phyloP scores from a whole-genome alignment of 495 filamentous ascomycete species.

The Xylaria acuta region DNA sequence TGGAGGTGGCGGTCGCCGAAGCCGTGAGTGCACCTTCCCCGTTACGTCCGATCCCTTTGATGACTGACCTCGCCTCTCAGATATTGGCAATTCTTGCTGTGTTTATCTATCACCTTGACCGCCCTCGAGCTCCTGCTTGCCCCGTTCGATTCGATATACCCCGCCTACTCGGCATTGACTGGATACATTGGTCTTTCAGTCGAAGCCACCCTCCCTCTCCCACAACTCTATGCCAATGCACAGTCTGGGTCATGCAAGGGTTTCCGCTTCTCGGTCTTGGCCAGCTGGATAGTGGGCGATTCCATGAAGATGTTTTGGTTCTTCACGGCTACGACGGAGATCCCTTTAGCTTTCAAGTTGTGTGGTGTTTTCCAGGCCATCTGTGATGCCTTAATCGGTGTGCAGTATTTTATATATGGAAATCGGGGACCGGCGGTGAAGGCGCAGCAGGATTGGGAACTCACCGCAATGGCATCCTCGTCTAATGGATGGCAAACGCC shows the following conservation, averaged over 20 bases:
- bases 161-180: slow-evolving; percentile 71
- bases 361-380: slow-evolving; percentile 91
- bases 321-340: slow-evolving; percentile 71
- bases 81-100: slow-evolving; percentile 87
- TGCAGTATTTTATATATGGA: slow-evolving; percentile 87
- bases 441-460: slow-evolving; percentile 38
- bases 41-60: not conserved
- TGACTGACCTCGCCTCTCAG: slow-evolving; percentile 46
- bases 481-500: slow-evolving; percentile 42
- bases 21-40: slow-evolving; percentile 62
- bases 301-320: slow-evolving; percentile 97
- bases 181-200: slow-evolving; percentile 86
- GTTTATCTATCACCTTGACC: slow-evolving; percentile 69
- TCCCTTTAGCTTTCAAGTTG: slow-evolving; percentile 88
- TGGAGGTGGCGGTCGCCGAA: slow-evolving; percentile 89
- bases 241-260: slow-evolving; percentile 82
- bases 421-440: slow-evolving; percentile 49
- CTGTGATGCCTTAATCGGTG: slow-evolving; percentile 82
- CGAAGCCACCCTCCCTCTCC: slow-evolving; percentile 88
- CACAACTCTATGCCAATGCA: slow-evolving; percentile 85
- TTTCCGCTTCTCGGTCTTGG: slow-evolving; percentile 84
- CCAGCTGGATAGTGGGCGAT: slow-evolving; percentile 89
- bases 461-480: slow-evolving; percentile 29
- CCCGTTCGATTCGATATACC: slow-evolving; percentile 61
- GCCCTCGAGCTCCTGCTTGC: slow-evolving; percentile 76